phyloP scores from a whole-genome alignment of 225 moss, liverwort and hornwort genomes.

The Anthoceros angustus region DNA sequence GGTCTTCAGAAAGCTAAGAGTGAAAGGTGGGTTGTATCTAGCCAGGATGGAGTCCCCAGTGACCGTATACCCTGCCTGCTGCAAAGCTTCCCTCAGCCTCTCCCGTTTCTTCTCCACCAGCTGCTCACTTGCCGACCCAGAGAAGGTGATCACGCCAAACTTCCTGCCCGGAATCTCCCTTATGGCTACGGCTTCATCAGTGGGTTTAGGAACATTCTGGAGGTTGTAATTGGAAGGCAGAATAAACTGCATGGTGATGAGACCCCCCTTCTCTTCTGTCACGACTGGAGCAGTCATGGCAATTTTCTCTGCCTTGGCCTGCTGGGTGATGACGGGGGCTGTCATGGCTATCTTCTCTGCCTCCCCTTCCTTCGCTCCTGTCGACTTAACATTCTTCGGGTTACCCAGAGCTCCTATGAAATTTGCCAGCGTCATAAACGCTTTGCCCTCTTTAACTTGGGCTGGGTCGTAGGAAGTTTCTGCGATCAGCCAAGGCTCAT shows the following conservation, averaged over 20 bases:
- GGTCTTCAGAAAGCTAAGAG: constrained; percentile 73
- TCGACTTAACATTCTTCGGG: constrained; percentile 44
- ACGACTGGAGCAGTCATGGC: constrained; percentile 97
- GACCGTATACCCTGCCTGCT: constrained; percentile 49
- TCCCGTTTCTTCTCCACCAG: constrained; percentile 41
- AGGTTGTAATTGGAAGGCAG: constrained; percentile 61
- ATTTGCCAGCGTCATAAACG: constrained; percentile 66
- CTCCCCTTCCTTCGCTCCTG: constrained; percentile 18
- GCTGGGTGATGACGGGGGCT: constrained; percentile 3
- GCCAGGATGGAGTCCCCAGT: constrained; percentile 56
- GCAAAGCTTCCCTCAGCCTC: constrained; percentile 33
- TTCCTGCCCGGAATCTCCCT: constrained; percentile 57
- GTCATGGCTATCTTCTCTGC: constrained; percentile 7
- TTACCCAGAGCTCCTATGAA: constrained; percentile 80
- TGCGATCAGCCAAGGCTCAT: constrained; percentile 63
- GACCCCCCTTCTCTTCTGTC: constrained; percentile 37
- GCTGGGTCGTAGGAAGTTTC: constrained; percentile 64
- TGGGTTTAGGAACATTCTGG: constrained; percentile 66
- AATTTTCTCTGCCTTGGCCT: constrained; percentile 51
- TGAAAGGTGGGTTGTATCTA: constrained; percentile 89
- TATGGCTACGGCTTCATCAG: constrained; percentile 56
- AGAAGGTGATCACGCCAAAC: constrained; percentile 56
- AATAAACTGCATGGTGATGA: constrained; percentile 83
- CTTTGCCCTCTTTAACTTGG: constrained; percentile 47
- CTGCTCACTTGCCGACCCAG: constrained; percentile 36